These are phyloP conservation scores for Polyporus tsugae DNA, from an alignment of 1,284 basidiomycete genomes.

Conservation along the genomic window DNA sequence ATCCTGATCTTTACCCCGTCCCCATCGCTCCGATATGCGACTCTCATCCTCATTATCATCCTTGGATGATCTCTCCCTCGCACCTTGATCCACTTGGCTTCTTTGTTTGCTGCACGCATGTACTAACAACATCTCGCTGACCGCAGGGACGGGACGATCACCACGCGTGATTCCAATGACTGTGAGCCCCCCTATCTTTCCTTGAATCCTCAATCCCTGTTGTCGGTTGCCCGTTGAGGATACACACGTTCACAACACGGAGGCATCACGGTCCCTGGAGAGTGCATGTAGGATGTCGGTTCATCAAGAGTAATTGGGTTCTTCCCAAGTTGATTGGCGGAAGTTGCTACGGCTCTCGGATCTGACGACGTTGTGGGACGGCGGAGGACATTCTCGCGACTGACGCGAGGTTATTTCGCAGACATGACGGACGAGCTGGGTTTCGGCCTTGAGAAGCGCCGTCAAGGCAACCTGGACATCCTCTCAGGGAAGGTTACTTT, in stretches of 20 bases:
- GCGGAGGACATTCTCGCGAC: background rate
- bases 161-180: slow-evolving; percentile 90
- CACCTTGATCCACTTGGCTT: background rate
- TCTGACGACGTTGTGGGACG: background rate
- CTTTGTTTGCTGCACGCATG: slow-evolving; percentile 2
- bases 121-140: slow-evolving; percentile 8
- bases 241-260: background rate
- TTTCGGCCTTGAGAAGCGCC: slow-evolving; percentile 72
- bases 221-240: no score
- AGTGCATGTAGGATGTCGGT: background rate
- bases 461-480: slow-evolving; percentile 77
- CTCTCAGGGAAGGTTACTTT: slow-evolving; percentile 75
- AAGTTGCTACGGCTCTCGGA: background rate
- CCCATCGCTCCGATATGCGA: slow-evolving; percentile 8
- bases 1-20: slow-evolving; percentile 6
- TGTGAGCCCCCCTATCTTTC: slow-evolving; percentile 56
- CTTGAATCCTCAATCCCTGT: slow-evolving; percentile 3
- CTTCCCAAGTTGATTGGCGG: background rate
- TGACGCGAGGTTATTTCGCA: slow-evolving; percentile 39
- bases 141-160: slow-evolving; percentile 91
- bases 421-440: slow-evolving; percentile 85
- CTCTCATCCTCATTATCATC: background rate
- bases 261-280: background rate
- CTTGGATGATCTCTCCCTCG: background rate
- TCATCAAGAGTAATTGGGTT: background rate